Percentiles rank a stretch among this genome's conserved stretches.
phyloP scores from a whole-genome alignment of 768 basidiomycete species.

The Leccinum fibrillosum region DNA sequence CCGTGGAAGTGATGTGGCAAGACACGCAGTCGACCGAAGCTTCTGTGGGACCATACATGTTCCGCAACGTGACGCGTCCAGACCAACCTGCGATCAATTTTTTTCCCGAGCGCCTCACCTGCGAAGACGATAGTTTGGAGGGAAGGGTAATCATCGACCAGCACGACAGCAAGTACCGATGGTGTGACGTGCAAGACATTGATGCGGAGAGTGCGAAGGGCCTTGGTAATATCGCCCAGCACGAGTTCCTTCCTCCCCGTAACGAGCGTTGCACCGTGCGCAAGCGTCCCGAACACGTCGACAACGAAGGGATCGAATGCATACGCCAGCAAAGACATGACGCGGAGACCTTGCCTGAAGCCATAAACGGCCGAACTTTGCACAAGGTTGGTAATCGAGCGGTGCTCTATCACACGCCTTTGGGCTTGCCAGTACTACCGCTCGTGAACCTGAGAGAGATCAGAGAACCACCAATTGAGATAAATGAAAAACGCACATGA shows the following conservation, averaged over 20 bases:
- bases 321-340: constrained; percentile 29
- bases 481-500: constrained; percentile 21
- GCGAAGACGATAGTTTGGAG: constrained; percentile 29
- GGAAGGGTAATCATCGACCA: constrained; percentile 24
- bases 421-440: constrained; percentile 23
- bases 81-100: constrained; percentile 26
- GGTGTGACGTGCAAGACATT: constrained; percentile 27
- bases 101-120: constrained; percentile 23
- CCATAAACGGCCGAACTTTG: constrained; percentile 22
- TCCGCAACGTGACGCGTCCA: constrained; percentile 24
- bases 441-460: constrained; percentile 16
- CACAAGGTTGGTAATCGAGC: constrained; percentile 19
- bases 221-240: constrained; percentile 28
- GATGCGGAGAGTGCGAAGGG: constrained; percentile 26
- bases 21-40: constrained; percentile 29
- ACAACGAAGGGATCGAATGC: constrained; percentile 27
- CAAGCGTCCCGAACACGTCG: constrained; percentile 18
- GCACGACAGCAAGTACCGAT: constrained; percentile 28
- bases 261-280: constrained; percentile 20
- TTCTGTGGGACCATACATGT: constrained; percentile 36
- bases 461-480: no score
- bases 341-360: constrained; percentile 22
- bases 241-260: constrained; percentile 26
- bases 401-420: constrained; percentile 23
- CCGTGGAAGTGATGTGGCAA: constrained; percentile 21